Evolutionary conservation across 2,329 filamentous ascomycete genomes (phyloP), one percentile per base, ranked within the genome.

Genomic region (Phaeosphaeria sp.): DNA sequence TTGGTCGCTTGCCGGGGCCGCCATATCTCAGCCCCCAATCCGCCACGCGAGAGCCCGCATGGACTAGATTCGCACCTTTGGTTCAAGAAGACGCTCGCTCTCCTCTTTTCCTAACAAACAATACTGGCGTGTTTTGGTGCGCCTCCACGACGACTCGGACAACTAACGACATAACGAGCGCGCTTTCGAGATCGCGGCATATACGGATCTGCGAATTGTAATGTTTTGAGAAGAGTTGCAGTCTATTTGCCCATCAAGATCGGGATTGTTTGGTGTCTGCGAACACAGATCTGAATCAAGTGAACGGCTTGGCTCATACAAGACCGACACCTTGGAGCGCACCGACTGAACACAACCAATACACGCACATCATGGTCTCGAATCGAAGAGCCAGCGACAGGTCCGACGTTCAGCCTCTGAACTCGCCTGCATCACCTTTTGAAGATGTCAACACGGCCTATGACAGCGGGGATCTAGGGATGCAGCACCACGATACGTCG

Each of bases 401-500:
- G 25, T 57, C 33, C 30, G 55, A 56, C 7, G 44, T 40, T 2
- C 54, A 60, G 42, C 45, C 63, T 36, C 42, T 55, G 15, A 43
- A 55, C n/a, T 52, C 55, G 49, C 66, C 63, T 1, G 18, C 15
- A 25, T 55, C 46, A 17, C 53, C 53, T 22, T 55, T 50, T 21
- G 53, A 55, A 33, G 22, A 55, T 50, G 46, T 55, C 8, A 55
- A 47, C 25, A 60, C 62, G 8, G 54, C 63, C 9, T 64, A 65
- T 25, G 57, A 67, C 18, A 55, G 56, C 11, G 63, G 66, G 7
- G 66, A 71, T 33, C 58, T 72, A 3, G 59, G 65, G 5, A 68
- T 69, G 57, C 67, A 70, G n/a, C 59, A 67, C 15, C 56, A 62
- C 4, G 64, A 68, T 25, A 53, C 59, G n/a, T 52, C 57, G 1